phyloP scores from a whole-genome alignment of 352 stramenopile species.

The Pythium monospermum region DNA sequence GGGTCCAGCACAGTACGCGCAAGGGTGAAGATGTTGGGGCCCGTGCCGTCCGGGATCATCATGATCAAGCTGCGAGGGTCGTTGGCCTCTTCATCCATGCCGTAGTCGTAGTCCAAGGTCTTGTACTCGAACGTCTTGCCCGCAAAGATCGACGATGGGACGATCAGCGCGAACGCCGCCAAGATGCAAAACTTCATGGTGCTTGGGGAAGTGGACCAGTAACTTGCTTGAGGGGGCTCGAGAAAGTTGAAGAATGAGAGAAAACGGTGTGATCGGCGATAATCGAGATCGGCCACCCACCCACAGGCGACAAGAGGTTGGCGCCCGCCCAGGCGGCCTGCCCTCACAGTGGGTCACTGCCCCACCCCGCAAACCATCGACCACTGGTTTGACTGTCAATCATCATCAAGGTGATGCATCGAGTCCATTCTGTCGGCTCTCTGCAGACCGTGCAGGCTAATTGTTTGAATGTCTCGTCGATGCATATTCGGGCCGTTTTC shows the following conservation, averaged over 20 bases:
- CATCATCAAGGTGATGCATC: no score
- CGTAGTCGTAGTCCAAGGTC: conserved; percentile 57
- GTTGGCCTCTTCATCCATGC: conserved; percentile 40
- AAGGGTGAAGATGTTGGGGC: conserved; percentile 57
- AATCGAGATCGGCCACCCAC: no score
- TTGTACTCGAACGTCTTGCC: conserved; percentile 48
- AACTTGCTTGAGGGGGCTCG: conserved; percentile 10
- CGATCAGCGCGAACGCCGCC: conserved; percentile 23
- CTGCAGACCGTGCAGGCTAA: no score
- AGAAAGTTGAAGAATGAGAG: conserved; percentile 20
- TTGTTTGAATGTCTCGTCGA: no score
- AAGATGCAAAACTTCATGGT: conserved; percentile 33
- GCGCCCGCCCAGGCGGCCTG: no score
- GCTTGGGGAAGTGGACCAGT: background rate
- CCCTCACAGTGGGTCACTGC: no score
- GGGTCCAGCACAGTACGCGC: conserved; percentile 53
- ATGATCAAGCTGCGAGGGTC: conserved; percentile 53
- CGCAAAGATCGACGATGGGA: conserved; percentile 21
- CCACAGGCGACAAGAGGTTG: background rate
- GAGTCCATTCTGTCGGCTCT: no score
- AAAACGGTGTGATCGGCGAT: no score
- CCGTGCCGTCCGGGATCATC: conserved; percentile 69
- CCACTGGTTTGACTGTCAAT: no score
- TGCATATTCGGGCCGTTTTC: no score
- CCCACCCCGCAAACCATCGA: no score